Conservation (phyloP, 2,329 filamentous ascomycete genomes). For the Colletotrichum acutatum region DNA sequence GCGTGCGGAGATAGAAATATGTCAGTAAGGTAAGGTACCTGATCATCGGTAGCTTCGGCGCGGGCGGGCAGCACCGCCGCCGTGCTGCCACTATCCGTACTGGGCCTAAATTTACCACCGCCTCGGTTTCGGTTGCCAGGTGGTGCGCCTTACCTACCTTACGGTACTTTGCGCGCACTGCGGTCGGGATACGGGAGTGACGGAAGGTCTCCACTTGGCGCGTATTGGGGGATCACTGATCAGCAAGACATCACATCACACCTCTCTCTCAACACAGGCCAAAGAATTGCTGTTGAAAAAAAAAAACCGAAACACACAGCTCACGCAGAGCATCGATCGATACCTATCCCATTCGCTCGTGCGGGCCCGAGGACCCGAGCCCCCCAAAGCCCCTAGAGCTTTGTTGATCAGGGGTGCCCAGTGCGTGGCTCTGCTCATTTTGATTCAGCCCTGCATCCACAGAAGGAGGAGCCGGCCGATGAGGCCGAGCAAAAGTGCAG, state of each 20-base stretch:
- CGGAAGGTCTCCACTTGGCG: conserved; percentile 30
- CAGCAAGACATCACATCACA: not conserved
- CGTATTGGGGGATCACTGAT: conserved; percentile 15
- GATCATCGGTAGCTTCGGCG: conserved; percentile 13
- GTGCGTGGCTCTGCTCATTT: not conserved
- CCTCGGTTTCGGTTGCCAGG: not conserved
- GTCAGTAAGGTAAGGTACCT: conserved; percentile 22
- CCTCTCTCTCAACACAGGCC: not conserved
- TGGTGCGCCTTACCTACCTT: not conserved
- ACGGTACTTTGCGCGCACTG: conserved; percentile 8
- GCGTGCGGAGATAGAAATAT: conserved; percentile 19
- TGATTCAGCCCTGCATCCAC: not conserved
- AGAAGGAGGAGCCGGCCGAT: not conserved
- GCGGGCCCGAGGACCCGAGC: not conserved
- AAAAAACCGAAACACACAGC: not conserved
- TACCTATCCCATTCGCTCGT: conserved; percentile 1
- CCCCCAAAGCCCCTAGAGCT: not conserved
- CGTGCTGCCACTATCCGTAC: not conserved
- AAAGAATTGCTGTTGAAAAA: not conserved
- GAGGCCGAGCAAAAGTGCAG: conserved; percentile 3
- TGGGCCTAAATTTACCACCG: conserved; percentile 5
- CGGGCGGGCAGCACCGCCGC: conserved; percentile 7
- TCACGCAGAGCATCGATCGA: not conserved
- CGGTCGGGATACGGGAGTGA: conserved; percentile 28
- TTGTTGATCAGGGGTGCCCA: conserved; percentile 11